Evolutionary conservation across 352 stramenopile genomes (phyloP).

Genomic region (Elongisporangium anandrum): DNA sequence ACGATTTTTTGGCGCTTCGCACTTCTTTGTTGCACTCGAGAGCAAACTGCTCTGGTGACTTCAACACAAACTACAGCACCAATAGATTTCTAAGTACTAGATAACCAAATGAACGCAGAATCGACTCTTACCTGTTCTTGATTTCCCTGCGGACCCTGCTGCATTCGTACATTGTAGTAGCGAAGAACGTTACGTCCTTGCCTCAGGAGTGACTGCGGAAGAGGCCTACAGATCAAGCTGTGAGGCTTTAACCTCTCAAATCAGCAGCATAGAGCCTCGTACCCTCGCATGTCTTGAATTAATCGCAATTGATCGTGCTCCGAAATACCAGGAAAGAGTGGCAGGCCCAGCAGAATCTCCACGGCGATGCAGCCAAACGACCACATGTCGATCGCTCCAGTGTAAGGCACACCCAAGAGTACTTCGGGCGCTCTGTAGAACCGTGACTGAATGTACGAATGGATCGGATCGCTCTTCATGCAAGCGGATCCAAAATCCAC

Average conservation of each 20-base stretch:
- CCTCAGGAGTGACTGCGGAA: slow-evolving; percentile 28
- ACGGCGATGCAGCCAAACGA: slow-evolving; percentile 61
- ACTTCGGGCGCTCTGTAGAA: slow-evolving; percentile 90
- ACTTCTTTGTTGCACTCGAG: slow-evolving; percentile 23
- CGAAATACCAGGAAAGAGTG: slow-evolving; percentile 91
- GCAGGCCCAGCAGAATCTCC: slow-evolving; percentile 94
- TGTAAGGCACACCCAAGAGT: slow-evolving; percentile 53
- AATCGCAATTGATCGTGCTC: slow-evolving; percentile 94
- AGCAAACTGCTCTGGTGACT: slow-evolving; percentile 31
- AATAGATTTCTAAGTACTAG: too few relatives aligned
- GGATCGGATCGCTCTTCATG: slow-evolving; percentile 83
- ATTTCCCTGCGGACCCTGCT: neutral
- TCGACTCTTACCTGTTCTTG: neutral
- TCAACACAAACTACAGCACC: slow-evolving; percentile 21
- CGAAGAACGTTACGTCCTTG: slow-evolving; percentile 34
- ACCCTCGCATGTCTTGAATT: slow-evolving; percentile 85
- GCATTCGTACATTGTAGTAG: slow-evolving; percentile 32
- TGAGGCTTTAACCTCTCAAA: neutral
- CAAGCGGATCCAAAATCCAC: slow-evolving; percentile 95
- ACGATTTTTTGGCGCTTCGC: slow-evolving; percentile 42
- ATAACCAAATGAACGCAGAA: too few relatives aligned
- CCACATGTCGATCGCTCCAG: slow-evolving; percentile 51
- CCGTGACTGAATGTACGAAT: slow-evolving; percentile 95
- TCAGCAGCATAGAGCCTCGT: neutral
- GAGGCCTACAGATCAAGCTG: slow-evolving; percentile 2